A percentile compares a stretch with the other conserved stretches of the same genome.
These are phyloP conservation scores for Brassica nigra DNA, from an alignment of 345 rosid species.

Conservation along the genomic window DNA sequence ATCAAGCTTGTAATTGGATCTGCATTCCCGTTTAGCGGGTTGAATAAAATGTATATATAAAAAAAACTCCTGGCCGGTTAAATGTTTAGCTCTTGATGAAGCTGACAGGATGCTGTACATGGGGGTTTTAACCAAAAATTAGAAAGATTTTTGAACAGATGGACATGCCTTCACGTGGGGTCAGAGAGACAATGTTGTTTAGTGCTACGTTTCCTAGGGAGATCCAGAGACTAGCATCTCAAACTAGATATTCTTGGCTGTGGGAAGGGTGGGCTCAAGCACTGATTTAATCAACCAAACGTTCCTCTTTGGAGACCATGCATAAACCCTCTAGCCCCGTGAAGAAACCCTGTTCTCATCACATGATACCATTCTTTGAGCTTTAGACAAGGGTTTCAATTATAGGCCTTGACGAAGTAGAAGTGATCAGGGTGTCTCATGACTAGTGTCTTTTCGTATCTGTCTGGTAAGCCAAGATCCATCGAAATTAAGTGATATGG, in stretches of 20 bases:
- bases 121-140: too few relatives aligned
- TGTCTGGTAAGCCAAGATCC: slow-evolving; percentile 84
- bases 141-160: too few relatives aligned
- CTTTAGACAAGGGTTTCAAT: slow-evolving; percentile 57
- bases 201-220: too few relatives aligned
- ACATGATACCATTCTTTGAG: slow-evolving; percentile 90
- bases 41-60: too few relatives aligned
- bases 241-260: slow-evolving; percentile 89
- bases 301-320: slow-evolving; percentile 50
- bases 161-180: too few relatives aligned
- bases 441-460: slow-evolving; percentile 63
- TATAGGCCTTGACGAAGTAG: slow-evolving; percentile 57
- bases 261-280: slow-evolving; percentile 98
- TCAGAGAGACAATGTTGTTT: too few relatives aligned
- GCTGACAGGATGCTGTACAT: too few relatives aligned
- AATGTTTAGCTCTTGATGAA: too few relatives aligned
- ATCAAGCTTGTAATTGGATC: too few relatives aligned
- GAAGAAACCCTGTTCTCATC: slow-evolving; percentile 89
- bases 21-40: too few relatives aligned
- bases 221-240: slow-evolving; percentile 84
- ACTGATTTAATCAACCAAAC: slow-evolving; percentile 82
- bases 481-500: slow-evolving; percentile 70
- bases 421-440: slow-evolving; percentile 71
- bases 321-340: slow-evolving; percentile 65
- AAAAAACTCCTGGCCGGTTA: too few relatives aligned